Evolutionary conservation across 441 rosid genomes (phyloP), one percentile per base, ranked within the genome.

Genomic region (Brassica hybrid): DNA sequence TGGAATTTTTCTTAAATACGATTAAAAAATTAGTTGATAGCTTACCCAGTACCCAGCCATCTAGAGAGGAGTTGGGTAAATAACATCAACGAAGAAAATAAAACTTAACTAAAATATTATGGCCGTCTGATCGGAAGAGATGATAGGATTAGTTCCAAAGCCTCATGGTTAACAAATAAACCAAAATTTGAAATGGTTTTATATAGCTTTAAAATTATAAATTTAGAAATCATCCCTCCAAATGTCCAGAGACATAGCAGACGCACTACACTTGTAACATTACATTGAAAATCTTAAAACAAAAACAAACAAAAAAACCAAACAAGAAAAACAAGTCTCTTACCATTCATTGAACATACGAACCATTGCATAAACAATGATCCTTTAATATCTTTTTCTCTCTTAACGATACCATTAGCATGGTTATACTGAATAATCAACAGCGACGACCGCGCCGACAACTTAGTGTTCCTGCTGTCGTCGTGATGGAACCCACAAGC

Each of bases 401-500:
- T 57, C 3, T 71, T 71, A 54, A 43, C 2, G 41, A 66, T 72
- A 4, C 27, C 70, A 52, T 25, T 7, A 27, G 18, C 62, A 50
- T 7, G 10, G 18, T 13, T 6, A 59, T 16, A 7, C 21, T 27
- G 32, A 30, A 56, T 19, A 9, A 74, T 54, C 65, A 86, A 73
- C 87, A 86, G 2, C 10, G 85, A 62, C 84, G 80, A 25, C 85
- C 84, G 41, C 48, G 75, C 8, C 76, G 84, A 76, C 93, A 89
- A 73, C 54, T 80, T 10, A 89, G 87, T 38, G 87, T 81, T 2
- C 93, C 93, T 3, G 93, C 87, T 0, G 81, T 74, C 2, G 76
- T 68, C 1, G 93, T 89, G 16, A 89, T 84, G 41, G 87, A 12
- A 56, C 83, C 89, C 19, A 89, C 90, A 21, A 81, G 68, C 0